Evolutionary conservation across 352 stramenopile genomes (phyloP), one percentile per base, ranked within the genome.

Genomic region (Globisporangium echinulatum): DNA sequence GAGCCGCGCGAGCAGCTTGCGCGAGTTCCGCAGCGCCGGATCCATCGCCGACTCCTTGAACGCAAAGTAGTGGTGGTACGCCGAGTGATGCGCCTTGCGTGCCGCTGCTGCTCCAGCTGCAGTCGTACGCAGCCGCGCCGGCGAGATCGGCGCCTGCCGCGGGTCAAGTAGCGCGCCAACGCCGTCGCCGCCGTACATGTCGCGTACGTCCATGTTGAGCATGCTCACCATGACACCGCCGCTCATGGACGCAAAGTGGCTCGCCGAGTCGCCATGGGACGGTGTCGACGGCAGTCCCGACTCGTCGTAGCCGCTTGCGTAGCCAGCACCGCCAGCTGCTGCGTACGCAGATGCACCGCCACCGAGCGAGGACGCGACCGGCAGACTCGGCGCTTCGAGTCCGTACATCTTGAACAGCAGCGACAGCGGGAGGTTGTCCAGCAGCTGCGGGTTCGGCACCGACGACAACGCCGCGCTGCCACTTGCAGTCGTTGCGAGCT

Each of bases 1-100:
- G 36, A 99, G 70, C 52, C 96, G 87, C n/a, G 77, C 91, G 0
- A 97, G 38, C 62, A 94, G 58, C 69, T 97, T 95, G n/a, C 85
- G 75, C 36, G 85, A 73, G 58, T 93, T 90, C 49, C 75, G 71
- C 6, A 95, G 71, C 10, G 85, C 85, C 11, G 85, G 85, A 57
- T 95, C 85, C 59, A 88, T 86, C 8, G 81, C 83, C n/a, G 80
- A 88, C 62, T 90, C 80, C 59, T 86, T 86, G 58, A 86, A 85
- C n/a, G 77, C 75, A 49, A 86, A 85, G 55, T 88, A 85, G 59
- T 88, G 79, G 43, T 87, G 75, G 54, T 85, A 83, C 1, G 76
- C 82, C 52, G 76, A 81, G 43, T 33, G 25, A 33, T 87, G 75
- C 5, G 64, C 65, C 46, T 86, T 88, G 25, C 25, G 25, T 33